Conservation (phyloP, 208 protist species). For the Leishmania amazonensis region DNA sequence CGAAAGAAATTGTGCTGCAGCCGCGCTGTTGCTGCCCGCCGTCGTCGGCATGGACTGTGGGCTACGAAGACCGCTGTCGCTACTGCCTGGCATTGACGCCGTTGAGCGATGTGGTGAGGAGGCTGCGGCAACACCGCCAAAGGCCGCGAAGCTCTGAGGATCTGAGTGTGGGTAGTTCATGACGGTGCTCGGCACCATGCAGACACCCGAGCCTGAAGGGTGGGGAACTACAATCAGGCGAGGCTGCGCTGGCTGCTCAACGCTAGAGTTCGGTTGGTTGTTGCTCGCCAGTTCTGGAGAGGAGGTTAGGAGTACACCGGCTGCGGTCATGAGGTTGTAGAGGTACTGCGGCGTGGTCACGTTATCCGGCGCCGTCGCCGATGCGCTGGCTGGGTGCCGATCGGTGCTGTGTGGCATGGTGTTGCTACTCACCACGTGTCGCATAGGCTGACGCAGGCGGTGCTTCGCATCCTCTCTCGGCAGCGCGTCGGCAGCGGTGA, state of each 20-base stretch:
- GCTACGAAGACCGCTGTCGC: conserved; percentile 3
- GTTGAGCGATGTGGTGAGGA: not conserved
- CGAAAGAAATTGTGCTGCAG: not conserved
- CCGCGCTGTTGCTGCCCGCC: not conserved
- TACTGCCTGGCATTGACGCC: not conserved
- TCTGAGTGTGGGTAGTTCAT: conserved; percentile 17
- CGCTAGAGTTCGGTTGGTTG: not conserved
- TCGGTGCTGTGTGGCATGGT: conserved; percentile 27
- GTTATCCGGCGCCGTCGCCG: conserved; percentile 9
- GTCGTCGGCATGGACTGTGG: not conserved
- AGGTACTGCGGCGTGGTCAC: conserved; percentile 29
- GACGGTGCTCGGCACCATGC: conserved; percentile 20
- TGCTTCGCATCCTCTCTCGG: conserved; percentile 18
- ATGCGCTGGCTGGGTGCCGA: conserved; percentile 6
- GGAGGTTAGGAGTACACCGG: conserved; percentile 11
- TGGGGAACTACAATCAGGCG: conserved; percentile 24
- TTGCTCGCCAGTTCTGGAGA: conserved; percentile 1
- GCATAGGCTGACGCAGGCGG: conserved; percentile 16
- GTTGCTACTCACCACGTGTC: conserved; percentile 27
- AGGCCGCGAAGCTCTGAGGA: not conserved
- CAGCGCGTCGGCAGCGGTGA: not conserved
- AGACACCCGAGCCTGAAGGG: conserved; percentile 17
- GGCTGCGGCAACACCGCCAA: not conserved
- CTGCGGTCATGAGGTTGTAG: conserved; percentile 28
- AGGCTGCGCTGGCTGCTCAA: conserved; percentile 13